phyloP scores from a whole-genome alignment of 73 alveolate species.

The Paramecium sexaurelia region DNA sequence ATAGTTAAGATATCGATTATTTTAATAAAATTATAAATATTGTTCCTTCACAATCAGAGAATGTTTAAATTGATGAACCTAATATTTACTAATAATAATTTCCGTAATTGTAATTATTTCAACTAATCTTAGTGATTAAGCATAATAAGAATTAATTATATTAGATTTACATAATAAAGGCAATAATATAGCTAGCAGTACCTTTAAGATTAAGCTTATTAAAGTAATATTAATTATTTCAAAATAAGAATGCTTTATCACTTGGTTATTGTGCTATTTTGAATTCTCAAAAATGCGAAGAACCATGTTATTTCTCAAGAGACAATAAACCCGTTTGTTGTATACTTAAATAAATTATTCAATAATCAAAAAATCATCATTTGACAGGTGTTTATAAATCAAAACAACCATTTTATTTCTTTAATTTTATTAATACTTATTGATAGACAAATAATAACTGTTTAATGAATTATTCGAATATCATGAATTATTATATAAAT shows the following conservation, averaged over 20 bases:
- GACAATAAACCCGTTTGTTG: conserved; percentile 28
- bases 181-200: not conserved
- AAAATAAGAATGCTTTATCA: not conserved
- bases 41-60: not conserved
- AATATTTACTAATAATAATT: not conserved
- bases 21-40: not conserved
- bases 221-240: not conserved
- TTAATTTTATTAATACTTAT: not conserved
- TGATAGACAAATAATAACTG: not conserved
- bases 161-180: not conserved
- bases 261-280: not conserved
- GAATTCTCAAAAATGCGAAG: conserved; percentile 42
- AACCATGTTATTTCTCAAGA: not conserved
- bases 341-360: not conserved
- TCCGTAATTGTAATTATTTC: not conserved
- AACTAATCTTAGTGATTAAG: not conserved
- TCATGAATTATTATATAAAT: too few relatives aligned
- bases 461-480: too few relatives aligned
- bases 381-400: not conserved
- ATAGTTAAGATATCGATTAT: conserved; percentile 16
- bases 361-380: not conserved
- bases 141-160: not conserved
- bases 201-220: conserved; percentile 3
- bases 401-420: conserved; percentile 58
- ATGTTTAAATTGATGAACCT: conserved; percentile 28